These are phyloP conservation scores for Lactifluus pinguis DNA, from an alignment of 768 basidiomycete species.

Conservation along the genomic window DNA sequence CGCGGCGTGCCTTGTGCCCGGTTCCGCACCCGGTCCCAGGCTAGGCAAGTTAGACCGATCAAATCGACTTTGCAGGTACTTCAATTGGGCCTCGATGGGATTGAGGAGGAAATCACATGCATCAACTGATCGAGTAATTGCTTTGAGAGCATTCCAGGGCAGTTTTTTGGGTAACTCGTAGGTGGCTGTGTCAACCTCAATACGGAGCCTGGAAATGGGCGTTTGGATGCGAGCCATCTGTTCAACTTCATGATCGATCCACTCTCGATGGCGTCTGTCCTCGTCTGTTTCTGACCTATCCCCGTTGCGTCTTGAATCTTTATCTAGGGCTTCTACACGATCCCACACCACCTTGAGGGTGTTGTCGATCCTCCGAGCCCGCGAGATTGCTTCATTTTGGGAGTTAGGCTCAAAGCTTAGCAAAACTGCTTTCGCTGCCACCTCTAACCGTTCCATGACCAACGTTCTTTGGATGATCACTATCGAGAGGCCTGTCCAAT, in stretches of 20 bases:
- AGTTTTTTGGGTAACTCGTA: constrained; percentile 1
- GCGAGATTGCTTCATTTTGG: not conserved
- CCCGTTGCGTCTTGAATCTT: no score
- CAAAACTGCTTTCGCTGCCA: not conserved
- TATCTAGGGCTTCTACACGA: no score
- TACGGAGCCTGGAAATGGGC: not conserved
- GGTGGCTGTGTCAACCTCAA: not conserved
- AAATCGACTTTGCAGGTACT: not conserved
- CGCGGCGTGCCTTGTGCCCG: no score
- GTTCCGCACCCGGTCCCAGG: no score
- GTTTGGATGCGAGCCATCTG: not conserved
- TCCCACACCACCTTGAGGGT: not conserved
- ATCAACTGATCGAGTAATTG: not conserved
- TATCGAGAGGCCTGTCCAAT: constrained; percentile 16
- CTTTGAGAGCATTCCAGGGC: not conserved
- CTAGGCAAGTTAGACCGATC: no score
- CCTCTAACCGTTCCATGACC: not conserved
- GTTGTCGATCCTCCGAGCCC: constrained; percentile 7
- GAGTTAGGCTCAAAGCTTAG: not conserved
- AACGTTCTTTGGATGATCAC: constrained; percentile 6
- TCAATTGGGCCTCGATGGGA: not conserved
- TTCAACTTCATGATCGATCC: not conserved
- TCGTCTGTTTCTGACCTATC: no score
- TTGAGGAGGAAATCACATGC: not conserved
- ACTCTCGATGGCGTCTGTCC: no score